Conservation (phyloP, 176 grass and related monocot species). For the Rhynchospora breviuscula region DNA sequence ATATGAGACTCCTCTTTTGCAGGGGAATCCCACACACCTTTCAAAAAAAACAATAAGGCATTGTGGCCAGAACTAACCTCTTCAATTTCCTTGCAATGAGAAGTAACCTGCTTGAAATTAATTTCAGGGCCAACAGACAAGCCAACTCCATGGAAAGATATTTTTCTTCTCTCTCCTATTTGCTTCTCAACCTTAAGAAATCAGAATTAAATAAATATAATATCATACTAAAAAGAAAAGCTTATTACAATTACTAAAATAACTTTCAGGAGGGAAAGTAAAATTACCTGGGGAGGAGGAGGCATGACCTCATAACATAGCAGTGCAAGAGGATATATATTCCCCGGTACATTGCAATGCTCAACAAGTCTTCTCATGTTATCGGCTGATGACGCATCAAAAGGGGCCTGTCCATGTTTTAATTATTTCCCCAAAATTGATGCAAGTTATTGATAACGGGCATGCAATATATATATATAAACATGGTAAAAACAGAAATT, state of each 20-base stretch:
- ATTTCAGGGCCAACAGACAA: constrained; percentile 70
- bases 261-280: background rate
- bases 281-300: constrained; percentile 70
- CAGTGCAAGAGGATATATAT: constrained; percentile 91
- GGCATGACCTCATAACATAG: constrained; percentile 96
- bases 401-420: constrained; percentile 69
- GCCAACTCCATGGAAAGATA: constrained; percentile 91
- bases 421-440: constrained; percentile 25
- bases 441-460: constrained; percentile 14
- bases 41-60: constrained; percentile 14
- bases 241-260: background rate
- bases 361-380: constrained; percentile 98
- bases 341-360: constrained; percentile 58
- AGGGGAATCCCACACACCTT: background rate
- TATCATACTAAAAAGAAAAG: constrained; percentile 13
- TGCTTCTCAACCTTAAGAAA: constrained; percentile 71
- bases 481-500: constrained; percentile 28
- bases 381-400: constrained; percentile 83
- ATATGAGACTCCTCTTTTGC: background rate
- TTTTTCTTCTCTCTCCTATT: constrained; percentile 84
- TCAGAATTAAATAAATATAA: constrained; percentile 16
- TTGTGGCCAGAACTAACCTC: constrained; percentile 41
- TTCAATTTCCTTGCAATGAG: constrained; percentile 44
- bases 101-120: constrained; percentile 50
- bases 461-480: constrained; percentile 16